A percentile compares a stretch with the other conserved stretches of the same genome.
Evolutionary conservation across 148 eudicot genomes (phyloP).

Genomic region (Camellia lanceoleosa): DNA sequence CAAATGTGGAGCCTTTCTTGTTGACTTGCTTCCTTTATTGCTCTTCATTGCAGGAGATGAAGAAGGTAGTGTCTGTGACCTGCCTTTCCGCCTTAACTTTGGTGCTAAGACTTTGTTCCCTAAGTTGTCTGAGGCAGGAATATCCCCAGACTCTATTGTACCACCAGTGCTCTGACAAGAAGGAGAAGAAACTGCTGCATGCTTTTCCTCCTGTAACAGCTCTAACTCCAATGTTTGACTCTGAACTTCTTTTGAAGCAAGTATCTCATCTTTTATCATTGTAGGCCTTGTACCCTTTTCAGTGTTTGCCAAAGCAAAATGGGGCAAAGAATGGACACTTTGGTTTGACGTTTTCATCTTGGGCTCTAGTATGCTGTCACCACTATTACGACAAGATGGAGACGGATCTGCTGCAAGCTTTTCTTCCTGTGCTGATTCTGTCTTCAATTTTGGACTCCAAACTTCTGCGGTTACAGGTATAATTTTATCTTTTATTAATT

Average conservation of each 20-base stretch:
- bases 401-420: constrained; percentile 17
- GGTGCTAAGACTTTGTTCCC: constrained; percentile 33
- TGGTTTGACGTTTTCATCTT: constrained; percentile 31
- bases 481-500: constrained; percentile 16
- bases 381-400: constrained; percentile 23
- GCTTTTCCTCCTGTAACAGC: constrained; percentile 24
- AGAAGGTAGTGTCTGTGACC: constrained; percentile 34
- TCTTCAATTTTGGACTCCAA: constrained; percentile 20
- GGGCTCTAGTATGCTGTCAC: constrained; percentile 18
- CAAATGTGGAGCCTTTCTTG: constrained; percentile 44
- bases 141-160: constrained; percentile 22
- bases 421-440: constrained; percentile 18
- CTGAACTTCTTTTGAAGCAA: constrained; percentile 19
- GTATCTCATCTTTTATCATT: constrained; percentile 16
- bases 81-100: constrained; percentile 42
- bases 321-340: constrained; percentile 34
- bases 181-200: constrained; percentile 26
- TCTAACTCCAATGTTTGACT: constrained; percentile 26
- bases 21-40: constrained; percentile 48
- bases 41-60: constrained; percentile 37
- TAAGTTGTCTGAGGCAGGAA: constrained; percentile 23
- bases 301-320: neutral
- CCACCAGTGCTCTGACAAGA: constrained; percentile 20
- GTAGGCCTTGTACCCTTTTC: constrained; percentile 22
- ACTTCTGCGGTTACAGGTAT: constrained; percentile 26